These are phyloP conservation scores for Sonneratia alba DNA, from an alignment of 345 rosid genomes.

Conservation along the genomic window DNA sequence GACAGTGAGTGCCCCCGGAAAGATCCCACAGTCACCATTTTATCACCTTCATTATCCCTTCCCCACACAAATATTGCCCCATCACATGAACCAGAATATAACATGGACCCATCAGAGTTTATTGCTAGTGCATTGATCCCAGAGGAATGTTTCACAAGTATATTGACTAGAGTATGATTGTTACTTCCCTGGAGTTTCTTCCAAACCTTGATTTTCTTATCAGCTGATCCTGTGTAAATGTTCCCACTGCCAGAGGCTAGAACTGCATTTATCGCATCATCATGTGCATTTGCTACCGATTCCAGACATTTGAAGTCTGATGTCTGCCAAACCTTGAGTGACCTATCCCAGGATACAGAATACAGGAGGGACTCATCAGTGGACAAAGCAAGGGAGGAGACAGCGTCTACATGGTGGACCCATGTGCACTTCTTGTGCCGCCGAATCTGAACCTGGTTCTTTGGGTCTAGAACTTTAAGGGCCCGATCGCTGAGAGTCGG, in stretches of 20 bases:
- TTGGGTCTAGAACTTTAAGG: constrained; percentile 41
- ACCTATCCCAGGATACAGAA: constrained; percentile 91
- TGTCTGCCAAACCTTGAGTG: constrained; percentile 82
- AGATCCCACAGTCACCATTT: constrained; percentile 40
- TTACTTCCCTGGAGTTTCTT: constrained; percentile 36
- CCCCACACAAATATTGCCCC: constrained; percentile 66
- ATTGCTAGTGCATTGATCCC: constrained; percentile 77
- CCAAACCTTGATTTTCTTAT: constrained; percentile 74
- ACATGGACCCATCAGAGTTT: constrained; percentile 34
- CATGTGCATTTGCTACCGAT: constrained; percentile 70
- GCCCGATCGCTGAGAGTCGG: constrained; percentile 80
- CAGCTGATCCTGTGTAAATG: constrained; percentile 87
- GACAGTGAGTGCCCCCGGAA: constrained; percentile 71
- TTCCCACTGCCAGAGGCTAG: constrained; percentile 46
- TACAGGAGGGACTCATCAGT: constrained; percentile 60
- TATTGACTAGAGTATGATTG: constrained; percentile 41
- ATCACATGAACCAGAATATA: constrained; percentile 70
- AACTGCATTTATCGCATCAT: constrained; percentile 78
- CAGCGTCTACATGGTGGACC: constrained; percentile 81
- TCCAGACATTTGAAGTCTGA: constrained; percentile 72
- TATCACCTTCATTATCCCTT: constrained; percentile 27
- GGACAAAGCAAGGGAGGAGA: constrained; percentile 70
- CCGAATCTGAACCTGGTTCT: constrained; percentile 55
- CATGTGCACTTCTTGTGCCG: constrained; percentile 75
- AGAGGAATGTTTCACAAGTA: constrained; percentile 54